These are phyloP conservation scores for Didymella arachidicola DNA, from an alignment of 2,329 filamentous ascomycete species.

Conservation along the genomic window DNA sequence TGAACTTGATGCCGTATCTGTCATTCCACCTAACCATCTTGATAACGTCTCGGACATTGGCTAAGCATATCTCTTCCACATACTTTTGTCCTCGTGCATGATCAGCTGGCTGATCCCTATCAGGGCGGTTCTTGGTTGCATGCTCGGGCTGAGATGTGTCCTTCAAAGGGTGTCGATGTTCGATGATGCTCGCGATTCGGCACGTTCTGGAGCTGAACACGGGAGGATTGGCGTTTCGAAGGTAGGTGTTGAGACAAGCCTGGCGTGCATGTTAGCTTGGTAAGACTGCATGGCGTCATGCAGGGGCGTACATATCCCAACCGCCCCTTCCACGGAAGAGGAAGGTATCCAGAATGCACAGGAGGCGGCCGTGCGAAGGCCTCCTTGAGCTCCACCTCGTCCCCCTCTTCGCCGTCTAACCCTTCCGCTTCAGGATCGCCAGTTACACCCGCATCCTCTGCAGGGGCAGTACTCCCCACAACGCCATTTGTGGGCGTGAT, in stretches of 20 bases:
- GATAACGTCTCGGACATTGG: slow-evolving; percentile 81
- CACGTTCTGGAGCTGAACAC: slow-evolving; percentile 93
- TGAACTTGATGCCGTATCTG: slow-evolving; percentile 87
- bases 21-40: slow-evolving; percentile 95
- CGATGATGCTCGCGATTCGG: slow-evolving; percentile 86
- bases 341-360: slow-evolving; percentile 82
- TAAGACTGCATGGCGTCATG: slow-evolving; percentile 20
- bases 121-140: slow-evolving; percentile 83
- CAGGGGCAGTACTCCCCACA: slow-evolving; percentile 27
- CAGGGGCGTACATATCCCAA: slow-evolving; percentile 77
- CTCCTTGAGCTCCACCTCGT: slow-evolving; percentile 65
- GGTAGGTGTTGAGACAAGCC: slow-evolving; percentile 93
- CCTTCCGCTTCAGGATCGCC: slow-evolving; percentile 61
- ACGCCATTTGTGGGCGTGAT: slow-evolving; percentile 23
- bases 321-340: slow-evolving; percentile 88
- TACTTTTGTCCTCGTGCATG: slow-evolving; percentile 72
- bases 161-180: slow-evolving; percentile 82
- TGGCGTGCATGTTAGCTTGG: slow-evolving; percentile 43
- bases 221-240: slow-evolving; percentile 80
- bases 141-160: slow-evolving; percentile 81
- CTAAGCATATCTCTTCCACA: slow-evolving; percentile 77
- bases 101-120: slow-evolving; percentile 73
- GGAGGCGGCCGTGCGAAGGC: slow-evolving; percentile 72
- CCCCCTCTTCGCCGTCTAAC: slow-evolving; percentile 45
- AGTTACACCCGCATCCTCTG: slow-evolving; percentile 27